Evolutionary conservation across 1,284 basidiomycete genomes (phyloP).

Genomic region (Sphagnurus paluster): DNA sequence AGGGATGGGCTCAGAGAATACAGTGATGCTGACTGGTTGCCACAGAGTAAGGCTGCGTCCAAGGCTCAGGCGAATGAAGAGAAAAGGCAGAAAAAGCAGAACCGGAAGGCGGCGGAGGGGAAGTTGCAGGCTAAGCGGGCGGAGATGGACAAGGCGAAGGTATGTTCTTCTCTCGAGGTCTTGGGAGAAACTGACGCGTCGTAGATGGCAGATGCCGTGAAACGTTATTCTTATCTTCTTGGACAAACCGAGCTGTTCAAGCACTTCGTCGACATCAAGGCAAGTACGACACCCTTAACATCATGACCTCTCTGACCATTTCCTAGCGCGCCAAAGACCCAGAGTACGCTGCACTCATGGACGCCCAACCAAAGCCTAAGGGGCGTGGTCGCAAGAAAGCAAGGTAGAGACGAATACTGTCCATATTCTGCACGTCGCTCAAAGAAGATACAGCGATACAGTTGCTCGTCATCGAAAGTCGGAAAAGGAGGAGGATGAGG

Average conservation of each 20-base stretch:
- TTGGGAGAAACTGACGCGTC: constrained; percentile 15
- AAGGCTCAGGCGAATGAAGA: constrained; percentile 33
- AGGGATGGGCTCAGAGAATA: constrained; percentile 1
- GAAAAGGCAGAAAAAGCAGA: constrained; percentile 54
- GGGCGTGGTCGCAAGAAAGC: constrained; percentile 82
- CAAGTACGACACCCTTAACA: constrained; percentile 27
- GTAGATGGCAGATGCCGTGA: constrained; percentile 90
- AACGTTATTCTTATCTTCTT: constrained; percentile 91
- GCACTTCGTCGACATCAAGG: constrained; percentile 95
- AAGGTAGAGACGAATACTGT: constrained; percentile 40
- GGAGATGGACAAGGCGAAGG: constrained; percentile 85
- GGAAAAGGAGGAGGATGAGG: constrained; percentile 98
- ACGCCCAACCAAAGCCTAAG: constrained; percentile 79
- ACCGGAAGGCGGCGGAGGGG: constrained; percentile 67
- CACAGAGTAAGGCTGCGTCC: constrained; percentile 19
- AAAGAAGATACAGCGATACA: constrained; percentile 52
- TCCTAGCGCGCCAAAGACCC: constrained; percentile 85
- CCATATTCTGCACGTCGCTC: not conserved
- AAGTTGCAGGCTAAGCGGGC: constrained; percentile 67
- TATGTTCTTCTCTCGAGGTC: constrained; percentile 26
- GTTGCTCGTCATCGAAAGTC: constrained; percentile 89
- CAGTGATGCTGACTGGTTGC: constrained; percentile 10
- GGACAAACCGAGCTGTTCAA: constrained; percentile 96
- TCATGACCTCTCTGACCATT: not conserved
- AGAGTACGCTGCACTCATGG: constrained; percentile 89